Evolutionary conservation across 2,329 filamentous ascomycete genomes (phyloP).

Genomic region (Nannizzia gypsea): DNA sequence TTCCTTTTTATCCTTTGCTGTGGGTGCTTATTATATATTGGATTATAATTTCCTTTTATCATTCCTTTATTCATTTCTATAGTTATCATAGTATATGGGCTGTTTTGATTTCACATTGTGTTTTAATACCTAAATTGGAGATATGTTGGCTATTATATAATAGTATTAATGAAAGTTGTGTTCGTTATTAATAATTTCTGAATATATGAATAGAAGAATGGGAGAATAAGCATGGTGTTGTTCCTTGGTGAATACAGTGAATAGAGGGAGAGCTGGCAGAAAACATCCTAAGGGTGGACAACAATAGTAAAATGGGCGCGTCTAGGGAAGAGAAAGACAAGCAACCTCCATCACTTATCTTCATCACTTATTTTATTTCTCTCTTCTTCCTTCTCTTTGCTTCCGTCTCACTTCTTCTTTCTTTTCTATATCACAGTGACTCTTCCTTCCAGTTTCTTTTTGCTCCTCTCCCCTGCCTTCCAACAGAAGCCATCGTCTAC

Average conservation of each 20-base stretch:
- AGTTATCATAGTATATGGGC: too few relatives aligned
- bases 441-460: constrained; percentile 1
- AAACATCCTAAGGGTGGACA: neutral
- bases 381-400: neutral
- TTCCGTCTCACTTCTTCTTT: constrained; percentile 4
- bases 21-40: too few relatives aligned
- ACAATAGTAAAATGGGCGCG: neutral
- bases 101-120: too few relatives aligned
- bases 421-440: neutral
- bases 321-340: neutral
- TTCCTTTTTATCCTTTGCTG: too few relatives aligned
- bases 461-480: neutral
- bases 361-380: neutral
- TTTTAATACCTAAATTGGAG: too few relatives aligned
- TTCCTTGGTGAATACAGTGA: neutral
- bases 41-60: too few relatives aligned
- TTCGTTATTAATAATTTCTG: neutral
- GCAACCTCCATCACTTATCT: neutral
- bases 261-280: neutral
- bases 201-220: neutral
- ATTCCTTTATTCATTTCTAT: too few relatives aligned
- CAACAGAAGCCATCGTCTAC: neutral
- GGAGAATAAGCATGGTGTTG: neutral
- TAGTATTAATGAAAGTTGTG: too few relatives aligned
- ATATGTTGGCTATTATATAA: too few relatives aligned